A percentile compares a stretch with the other conserved stretches of the same genome.
Conservation (phyloP, 768 basidiomycete genomes). For the Saitozyma podzolica region DNA sequence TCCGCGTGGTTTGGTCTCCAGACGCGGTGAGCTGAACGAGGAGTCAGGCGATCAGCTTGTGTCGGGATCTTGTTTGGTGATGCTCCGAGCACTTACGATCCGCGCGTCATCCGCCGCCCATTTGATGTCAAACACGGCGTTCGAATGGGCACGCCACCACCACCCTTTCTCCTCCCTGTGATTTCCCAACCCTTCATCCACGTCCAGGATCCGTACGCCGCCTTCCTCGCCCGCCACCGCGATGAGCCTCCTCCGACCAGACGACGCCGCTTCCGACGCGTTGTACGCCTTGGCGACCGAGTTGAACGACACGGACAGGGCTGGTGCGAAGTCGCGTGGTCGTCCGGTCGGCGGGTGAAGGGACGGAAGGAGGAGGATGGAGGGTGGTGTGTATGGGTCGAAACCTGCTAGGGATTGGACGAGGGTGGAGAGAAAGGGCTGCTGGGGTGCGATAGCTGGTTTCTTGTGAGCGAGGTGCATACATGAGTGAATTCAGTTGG, state of each 20-base stretch:
- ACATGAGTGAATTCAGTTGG: neutral
- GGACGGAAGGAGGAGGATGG: conserved; percentile 34
- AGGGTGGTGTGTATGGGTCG: conserved; percentile 27
- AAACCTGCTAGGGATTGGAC: conserved; percentile 23
- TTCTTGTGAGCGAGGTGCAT: neutral
- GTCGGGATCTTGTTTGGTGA: neutral
- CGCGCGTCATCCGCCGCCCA: conserved; percentile 45
- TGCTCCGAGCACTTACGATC: conserved; percentile 28
- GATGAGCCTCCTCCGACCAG: conserved; percentile 28
- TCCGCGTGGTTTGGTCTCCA: conserved; percentile 41
- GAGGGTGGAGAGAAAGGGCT: conserved; percentile 22
- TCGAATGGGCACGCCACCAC: conserved; percentile 47
- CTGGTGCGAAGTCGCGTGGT: conserved; percentile 38
- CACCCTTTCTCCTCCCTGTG: conserved; percentile 40
- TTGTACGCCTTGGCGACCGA: conserved; percentile 26
- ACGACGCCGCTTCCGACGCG: conserved; percentile 15
- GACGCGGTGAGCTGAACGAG: conserved; percentile 38
- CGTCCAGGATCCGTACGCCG: conserved; percentile 40
- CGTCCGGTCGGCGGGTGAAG: conserved; percentile 34
- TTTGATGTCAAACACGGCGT: conserved; percentile 50
- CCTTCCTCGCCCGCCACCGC: conserved; percentile 46
- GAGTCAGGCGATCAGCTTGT: neutral
- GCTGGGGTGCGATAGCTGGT: neutral
- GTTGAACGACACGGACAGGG: conserved; percentile 34
- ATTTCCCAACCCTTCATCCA: conserved; percentile 33